phyloP scores from a whole-genome alignment of 148 eudicot species.

The Fagopyrum esculentum region DNA sequence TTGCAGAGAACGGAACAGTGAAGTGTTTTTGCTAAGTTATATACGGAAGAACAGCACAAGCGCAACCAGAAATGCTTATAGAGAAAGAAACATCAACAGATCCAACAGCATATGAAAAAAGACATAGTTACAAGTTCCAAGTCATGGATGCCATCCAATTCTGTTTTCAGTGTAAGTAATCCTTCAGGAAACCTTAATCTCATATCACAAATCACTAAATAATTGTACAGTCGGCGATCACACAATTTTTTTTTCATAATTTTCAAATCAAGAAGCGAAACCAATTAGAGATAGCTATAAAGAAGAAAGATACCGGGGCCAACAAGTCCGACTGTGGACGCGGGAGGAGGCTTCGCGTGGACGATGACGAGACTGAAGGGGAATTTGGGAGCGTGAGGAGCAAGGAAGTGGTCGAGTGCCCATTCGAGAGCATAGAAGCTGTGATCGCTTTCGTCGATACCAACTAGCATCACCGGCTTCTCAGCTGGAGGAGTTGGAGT shows the following conservation, averaged over 20 bases:
- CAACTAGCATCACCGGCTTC: constrained; percentile 50
- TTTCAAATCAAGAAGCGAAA: not conserved
- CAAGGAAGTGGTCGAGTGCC: constrained; percentile 52
- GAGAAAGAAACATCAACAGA: not conserved
- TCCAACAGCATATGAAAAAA: not conserved
- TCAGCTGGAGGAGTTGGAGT: not conserved
- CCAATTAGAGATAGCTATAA: not conserved
- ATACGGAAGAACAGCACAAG: no score
- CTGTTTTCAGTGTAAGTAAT: not conserved
- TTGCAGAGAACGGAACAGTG: not conserved
- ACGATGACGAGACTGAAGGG: constrained; percentile 45
- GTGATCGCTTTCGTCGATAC: constrained; percentile 54
- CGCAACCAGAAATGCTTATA: not conserved
- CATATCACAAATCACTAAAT: not conserved
- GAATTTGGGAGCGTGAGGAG: constrained; percentile 28
- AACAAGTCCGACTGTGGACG: constrained; percentile 35
- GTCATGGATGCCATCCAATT: not conserved
- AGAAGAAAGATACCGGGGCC: constrained; percentile 37
- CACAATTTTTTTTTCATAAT: not conserved
- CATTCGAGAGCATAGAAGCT: constrained; percentile 56
- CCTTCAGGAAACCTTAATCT: not conserved
- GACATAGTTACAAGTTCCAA: no score
- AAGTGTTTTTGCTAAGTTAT: no score
- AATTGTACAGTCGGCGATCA: not conserved
- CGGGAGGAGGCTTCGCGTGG: constrained; percentile 46